These are phyloP conservation scores for Pleurotus sapidus DNA, from an alignment of 768 basidiomycete species.

Conservation along the genomic window DNA sequence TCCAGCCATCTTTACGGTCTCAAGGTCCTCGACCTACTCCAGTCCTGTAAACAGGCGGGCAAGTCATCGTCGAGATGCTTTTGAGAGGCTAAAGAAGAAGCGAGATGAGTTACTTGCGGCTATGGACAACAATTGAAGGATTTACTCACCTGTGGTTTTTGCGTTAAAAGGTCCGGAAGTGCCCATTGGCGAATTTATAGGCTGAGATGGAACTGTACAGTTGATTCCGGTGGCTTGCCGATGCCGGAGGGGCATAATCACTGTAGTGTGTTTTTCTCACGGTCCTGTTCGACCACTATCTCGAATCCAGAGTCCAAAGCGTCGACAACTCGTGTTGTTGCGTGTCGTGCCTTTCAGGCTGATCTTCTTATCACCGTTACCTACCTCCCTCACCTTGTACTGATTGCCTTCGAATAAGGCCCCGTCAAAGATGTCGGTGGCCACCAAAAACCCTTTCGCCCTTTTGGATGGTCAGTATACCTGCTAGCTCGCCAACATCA, in stretches of 20 bases:
- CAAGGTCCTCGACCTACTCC: conserved; percentile 80
- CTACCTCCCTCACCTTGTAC: conserved; percentile 10
- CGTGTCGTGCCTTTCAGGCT: conserved; percentile 13
- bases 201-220: conserved; percentile 29
- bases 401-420: conserved; percentile 43
- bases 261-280: conserved; percentile 1
- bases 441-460: conserved; percentile 83
- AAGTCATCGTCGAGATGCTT: conserved; percentile 90
- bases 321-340: neutral
- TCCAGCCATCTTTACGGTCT: conserved; percentile 85
- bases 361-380: conserved; percentile 16
- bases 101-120: conserved; percentile 13
- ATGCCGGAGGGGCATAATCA: neutral
- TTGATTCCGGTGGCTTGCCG: neutral
- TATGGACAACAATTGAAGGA: neutral
- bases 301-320: neutral
- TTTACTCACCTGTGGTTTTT: conserved; percentile 58
- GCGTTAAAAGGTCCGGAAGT: conserved; percentile 37
- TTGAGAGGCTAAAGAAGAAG: conserved; percentile 49
- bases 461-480: conserved; percentile 66
- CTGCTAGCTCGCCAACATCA: neutral
- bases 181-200: neutral
- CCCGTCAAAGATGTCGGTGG: conserved; percentile 88
- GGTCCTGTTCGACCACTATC: neutral
- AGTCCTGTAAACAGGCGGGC: conserved; percentile 61